Conservation (phyloP, 495 filamentous ascomycete species). For the Penicillium pulvis region DNA sequence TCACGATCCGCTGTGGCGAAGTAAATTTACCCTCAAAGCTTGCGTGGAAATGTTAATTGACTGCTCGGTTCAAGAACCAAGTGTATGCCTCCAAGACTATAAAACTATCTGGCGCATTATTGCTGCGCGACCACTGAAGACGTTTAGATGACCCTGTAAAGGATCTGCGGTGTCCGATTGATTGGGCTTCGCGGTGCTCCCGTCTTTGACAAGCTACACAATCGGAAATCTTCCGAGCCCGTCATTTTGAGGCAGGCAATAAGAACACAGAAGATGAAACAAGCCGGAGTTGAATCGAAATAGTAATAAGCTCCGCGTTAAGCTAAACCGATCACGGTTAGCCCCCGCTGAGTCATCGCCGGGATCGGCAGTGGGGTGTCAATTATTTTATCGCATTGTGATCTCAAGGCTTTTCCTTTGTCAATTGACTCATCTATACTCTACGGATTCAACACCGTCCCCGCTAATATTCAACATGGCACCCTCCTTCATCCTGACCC, state of each 20-base stretch:
- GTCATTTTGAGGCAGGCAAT: background rate
- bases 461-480: conserved; percentile 34
- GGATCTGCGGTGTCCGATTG: too few relatives aligned
- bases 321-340: background rate
- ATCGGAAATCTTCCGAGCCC: background rate
- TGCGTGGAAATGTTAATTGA: too few relatives aligned
- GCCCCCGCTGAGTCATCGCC: conserved; percentile 5
- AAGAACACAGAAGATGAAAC: background rate
- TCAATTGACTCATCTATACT: conserved; percentile 3
- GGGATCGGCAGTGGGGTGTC: conserved; percentile 12
- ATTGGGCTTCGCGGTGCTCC: too few relatives aligned
- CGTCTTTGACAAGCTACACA: too few relatives aligned
- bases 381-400: background rate
- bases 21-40: too few relatives aligned
- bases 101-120: too few relatives aligned
- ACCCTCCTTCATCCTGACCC: conserved; percentile 66
- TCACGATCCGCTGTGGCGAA: too few relatives aligned
- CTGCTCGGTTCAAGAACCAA: too few relatives aligned
- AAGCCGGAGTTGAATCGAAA: background rate
- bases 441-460: conserved; percentile 38
- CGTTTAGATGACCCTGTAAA: too few relatives aligned
- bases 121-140: too few relatives aligned
- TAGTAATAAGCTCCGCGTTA: background rate
- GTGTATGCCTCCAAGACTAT: too few relatives aligned
- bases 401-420: conserved; percentile 1